Base-by-base conservation (phyloP, 2,329 filamentous ascomycete species). In the Nemania abortiva region DNA sequence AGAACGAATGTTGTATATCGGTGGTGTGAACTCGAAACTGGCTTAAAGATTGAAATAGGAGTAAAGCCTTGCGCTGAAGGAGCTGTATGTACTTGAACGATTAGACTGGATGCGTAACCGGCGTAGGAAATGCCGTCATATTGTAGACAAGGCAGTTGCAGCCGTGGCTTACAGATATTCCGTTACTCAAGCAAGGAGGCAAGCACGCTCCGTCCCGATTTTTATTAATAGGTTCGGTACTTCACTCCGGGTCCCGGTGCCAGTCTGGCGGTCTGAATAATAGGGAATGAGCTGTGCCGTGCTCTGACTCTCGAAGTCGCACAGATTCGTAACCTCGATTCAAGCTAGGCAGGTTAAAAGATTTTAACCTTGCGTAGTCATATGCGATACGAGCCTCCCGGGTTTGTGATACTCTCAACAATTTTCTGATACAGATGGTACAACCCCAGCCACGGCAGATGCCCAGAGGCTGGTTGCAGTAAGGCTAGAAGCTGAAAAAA, bases 401-500 rank as follows among this genome's bases (percentile, higher is more conserved):
- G 6, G 50, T 49, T 45, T 58, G 39, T 24, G 22, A 50, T 31
- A 52, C 55, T 2, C 24, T 68, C 70, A 68, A 69, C 66, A 65
- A 53, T 69, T 61, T 67, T 57, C 66, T 63, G 71, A 69, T 65
- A 72, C 60, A 63, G 61, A 67, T 63, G 62, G 58, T 56, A 59
- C 57, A 56, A 31, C 18, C 42, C 49, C 52, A 50, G 53, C 42
- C 39, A 63, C 54, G 58, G 59, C 47, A 45, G 49, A 72, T 55
- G 52, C 34, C 49, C 47, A 49, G 57, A 60, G 71, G 72, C 71
- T 71, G 66, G 55, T 63, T 57, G 63, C 42, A 56, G 56, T 58
- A 70, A 71, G 74, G 75, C 75, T 69, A 61, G 37, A 70, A 75
- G 75, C 74, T 74, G 74, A 76, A 70, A 20, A 27, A 20, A 27